Evolutionary conservation across 2,329 filamentous ascomycete genomes (phyloP), one percentile per base, ranked within the genome.

Genomic region (Ophiosphaerella narmari): DNA sequence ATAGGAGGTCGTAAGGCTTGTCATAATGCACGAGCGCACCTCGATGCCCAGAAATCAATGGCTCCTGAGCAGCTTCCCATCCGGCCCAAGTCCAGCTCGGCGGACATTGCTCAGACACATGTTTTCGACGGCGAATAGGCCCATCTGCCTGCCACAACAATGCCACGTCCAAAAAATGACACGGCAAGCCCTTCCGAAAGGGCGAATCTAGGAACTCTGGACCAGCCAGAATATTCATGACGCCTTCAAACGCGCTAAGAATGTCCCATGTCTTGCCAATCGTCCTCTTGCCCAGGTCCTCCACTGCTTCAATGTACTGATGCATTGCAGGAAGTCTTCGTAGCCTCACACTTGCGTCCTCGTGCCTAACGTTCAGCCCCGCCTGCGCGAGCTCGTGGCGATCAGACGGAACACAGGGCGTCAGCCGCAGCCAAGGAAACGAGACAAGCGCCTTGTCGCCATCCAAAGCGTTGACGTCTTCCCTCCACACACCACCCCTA

Each of bases 81-180:
- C 43, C 43, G 18, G 35, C 26, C 23, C 43, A 46, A 5, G 43
- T 31, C 43, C 43, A 46, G 43, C 43, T 46, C 11, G 43, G 43
- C 18, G 31, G 35, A 26, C 24, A 31, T 36, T 29, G 16, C 13
- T 43, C 32, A 13, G 34, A 13, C 5, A 29, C 33, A 35, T 46
- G 13, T 39, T 24, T 23, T 1, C 43, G 43, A 7, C 43, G 43
- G n/a, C 43, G 43, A 9, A 37, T 11, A 6, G 43, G 43, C 29
- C 34, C n/a, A 18, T 39, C 13, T 13, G 43, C 13, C 14, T 40
- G 43, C 43, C 43, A 46, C n/a, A 46, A 16, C 3, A 46, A 16
- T 11, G 43, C 35, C 12, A 46, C 29, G 23, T 46, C 43, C 5
- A 46, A n/a, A 9, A 39, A 33, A 9, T 33, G 23, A 21, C 2